Evolutionary conservation across 805 yeast species (phyloP).

Genomic region (Sugiyamaella floridensis): DNA sequence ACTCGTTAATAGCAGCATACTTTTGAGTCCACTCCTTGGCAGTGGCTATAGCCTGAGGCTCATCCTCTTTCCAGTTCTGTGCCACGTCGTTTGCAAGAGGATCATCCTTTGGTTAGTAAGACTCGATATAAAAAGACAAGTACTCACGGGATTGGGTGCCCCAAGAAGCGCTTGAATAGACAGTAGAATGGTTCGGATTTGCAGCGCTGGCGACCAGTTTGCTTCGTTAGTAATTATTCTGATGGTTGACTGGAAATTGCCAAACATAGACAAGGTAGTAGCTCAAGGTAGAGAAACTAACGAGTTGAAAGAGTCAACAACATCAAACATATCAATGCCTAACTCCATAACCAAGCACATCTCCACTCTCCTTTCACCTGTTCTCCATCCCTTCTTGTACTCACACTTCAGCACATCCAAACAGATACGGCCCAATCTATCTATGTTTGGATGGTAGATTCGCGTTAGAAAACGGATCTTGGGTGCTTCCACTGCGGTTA

Average conservation of each 20-base stretch:
- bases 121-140: not conserved
- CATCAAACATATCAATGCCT: no score
- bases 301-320: no score
- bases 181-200: slow-evolving; percentile 83
- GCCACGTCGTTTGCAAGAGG: slow-evolving; percentile 98
- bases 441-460: slow-evolving; percentile 95
- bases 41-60: slow-evolving; percentile 66
- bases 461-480: slow-evolving; percentile 89
- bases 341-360: no score
- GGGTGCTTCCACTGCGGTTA: slow-evolving; percentile 72
- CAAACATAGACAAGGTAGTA: not conserved
- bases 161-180: slow-evolving; percentile 91
- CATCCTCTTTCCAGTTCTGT: slow-evolving; percentile 88
- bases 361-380: not conserved
- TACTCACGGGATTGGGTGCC: slow-evolving; percentile 72
- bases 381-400: slow-evolving; percentile 6
- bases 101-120: slow-evolving; percentile 47
- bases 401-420: slow-evolving; percentile 77
- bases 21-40: slow-evolving; percentile 70
- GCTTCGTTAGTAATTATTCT: slow-evolving; percentile 29
- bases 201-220: slow-evolving; percentile 97
- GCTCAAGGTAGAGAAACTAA: no score
- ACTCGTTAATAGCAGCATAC: slow-evolving; percentile 38
- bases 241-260: no score
- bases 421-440: slow-evolving; percentile 90